phyloP scores from a whole-genome alignment of 768 basidiomycete species.

The Panaeolus cyanescens region DNA sequence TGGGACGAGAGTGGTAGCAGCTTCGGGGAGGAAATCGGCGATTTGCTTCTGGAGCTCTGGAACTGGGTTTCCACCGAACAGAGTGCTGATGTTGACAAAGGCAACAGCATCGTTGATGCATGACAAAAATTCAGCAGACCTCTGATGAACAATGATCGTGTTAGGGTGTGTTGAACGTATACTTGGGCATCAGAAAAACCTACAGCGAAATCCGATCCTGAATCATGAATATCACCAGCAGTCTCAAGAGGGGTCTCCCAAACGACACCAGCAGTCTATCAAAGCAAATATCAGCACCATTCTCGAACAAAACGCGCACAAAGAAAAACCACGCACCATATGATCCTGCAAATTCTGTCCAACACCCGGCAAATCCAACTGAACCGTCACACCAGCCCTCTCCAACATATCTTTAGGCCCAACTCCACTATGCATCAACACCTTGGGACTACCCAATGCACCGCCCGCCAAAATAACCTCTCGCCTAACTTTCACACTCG shows the following conservation, averaged over 20 bases:
- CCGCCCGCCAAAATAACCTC: slow-evolving; percentile 59
- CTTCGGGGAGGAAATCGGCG: slow-evolving; percentile 13
- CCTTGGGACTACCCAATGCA: slow-evolving; percentile 48
- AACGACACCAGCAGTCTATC: slow-evolving; percentile 27
- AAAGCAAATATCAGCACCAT: background rate
- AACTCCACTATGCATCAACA: slow-evolving; percentile 55
- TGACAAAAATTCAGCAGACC: slow-evolving; percentile 43
- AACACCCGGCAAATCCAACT: slow-evolving; percentile 50
- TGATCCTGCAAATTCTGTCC: slow-evolving; percentile 59
- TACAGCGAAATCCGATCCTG: slow-evolving; percentile 31
- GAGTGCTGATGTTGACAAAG: slow-evolving; percentile 53
- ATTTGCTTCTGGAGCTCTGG: slow-evolving; percentile 16
- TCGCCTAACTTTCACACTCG: slow-evolving; percentile 54
- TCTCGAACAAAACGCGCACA: background rate
- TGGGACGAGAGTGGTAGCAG: slow-evolving; percentile 36
- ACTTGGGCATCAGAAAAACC: too few species aligned
- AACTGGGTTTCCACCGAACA: slow-evolving; percentile 33
- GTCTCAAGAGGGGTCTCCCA: slow-evolving; percentile 29
- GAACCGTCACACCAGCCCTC: slow-evolving; percentile 40
- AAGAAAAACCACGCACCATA: slow-evolving; percentile 27
- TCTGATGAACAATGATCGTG: slow-evolving; percentile 14
- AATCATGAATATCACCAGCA: slow-evolving; percentile 31
- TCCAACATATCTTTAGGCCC: slow-evolving; percentile 50
- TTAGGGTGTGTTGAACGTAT: too few species aligned
- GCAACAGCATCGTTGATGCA: slow-evolving; percentile 67